phyloP scores from a whole-genome alignment of 805 yeast genomes.

The Tetrapisispora namnaoensis region DNA sequence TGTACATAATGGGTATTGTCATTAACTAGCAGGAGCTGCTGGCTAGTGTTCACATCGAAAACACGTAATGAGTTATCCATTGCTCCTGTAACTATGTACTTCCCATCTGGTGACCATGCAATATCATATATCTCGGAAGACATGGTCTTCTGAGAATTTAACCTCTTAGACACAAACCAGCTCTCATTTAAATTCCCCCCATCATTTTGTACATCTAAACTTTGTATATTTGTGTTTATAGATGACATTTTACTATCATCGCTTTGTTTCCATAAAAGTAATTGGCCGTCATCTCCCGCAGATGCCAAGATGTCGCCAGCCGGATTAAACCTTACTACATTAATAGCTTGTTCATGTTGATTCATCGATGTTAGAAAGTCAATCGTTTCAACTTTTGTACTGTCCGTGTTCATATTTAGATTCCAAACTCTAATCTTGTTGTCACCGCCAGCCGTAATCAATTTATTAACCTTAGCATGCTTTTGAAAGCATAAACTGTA shows the following conservation, averaged over 20 bases:
- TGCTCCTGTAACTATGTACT: constrained; percentile 72
- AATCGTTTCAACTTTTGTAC: constrained; percentile 35
- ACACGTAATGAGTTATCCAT: constrained; percentile 81
- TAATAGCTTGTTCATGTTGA: constrained; percentile 92
- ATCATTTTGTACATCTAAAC: constrained; percentile 3
- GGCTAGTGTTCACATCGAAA: constrained; percentile 38
- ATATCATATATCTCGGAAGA: constrained; percentile 80
- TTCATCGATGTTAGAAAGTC: constrained; percentile 71
- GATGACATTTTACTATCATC: constrained; percentile 15
- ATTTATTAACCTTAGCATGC: constrained; percentile 16
- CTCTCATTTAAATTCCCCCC: constrained; percentile 45
- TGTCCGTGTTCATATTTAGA: constrained; percentile 17
- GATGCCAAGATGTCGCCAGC: constrained; percentile 66
- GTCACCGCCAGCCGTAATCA: constrained; percentile 94
- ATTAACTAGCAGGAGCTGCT: constrained; percentile 30
- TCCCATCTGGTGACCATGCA: constrained; percentile 84
- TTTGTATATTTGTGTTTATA: not conserved
- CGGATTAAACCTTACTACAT: constrained; percentile 71
- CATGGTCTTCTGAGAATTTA: constrained; percentile 39
- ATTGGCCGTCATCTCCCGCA: constrained; percentile 92
- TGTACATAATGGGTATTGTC: constrained; percentile 88
- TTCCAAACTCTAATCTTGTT: constrained; percentile 66
- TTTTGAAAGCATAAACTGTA: constrained; percentile 58
- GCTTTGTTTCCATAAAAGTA: constrained; percentile 68
- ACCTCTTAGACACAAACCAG: constrained; percentile 45